These are phyloP conservation scores for Phytophthora melonis DNA, from an alignment of 352 stramenopile species.

Conservation along the genomic window DNA sequence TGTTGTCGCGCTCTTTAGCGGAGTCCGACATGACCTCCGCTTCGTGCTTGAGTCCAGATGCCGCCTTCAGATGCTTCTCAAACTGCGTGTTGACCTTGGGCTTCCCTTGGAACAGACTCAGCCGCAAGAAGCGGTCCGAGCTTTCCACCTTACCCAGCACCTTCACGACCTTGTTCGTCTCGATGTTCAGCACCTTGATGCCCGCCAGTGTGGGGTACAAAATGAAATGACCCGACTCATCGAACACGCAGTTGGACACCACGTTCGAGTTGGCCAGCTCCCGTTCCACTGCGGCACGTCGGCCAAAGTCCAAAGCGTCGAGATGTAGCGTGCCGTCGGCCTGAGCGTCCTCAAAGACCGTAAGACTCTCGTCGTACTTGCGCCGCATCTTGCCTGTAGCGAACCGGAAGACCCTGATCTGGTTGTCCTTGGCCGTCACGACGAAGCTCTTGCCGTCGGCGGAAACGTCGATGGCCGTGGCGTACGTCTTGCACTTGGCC, in stretches of 20 bases:
- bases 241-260: slow-evolving; percentile 93
- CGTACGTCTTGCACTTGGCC: slow-evolving; percentile 92
- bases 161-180: slow-evolving; percentile 93
- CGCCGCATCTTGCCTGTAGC: slow-evolving; percentile 87
- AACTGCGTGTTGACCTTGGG: slow-evolving; percentile 97
- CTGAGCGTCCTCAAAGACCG: slow-evolving; percentile 91
- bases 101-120: slow-evolving; percentile 95
- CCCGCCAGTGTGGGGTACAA: slow-evolving; percentile 96
- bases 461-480: slow-evolving; percentile 82
- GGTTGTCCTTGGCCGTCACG: slow-evolving; percentile 86
- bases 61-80: slow-evolving; percentile 75
- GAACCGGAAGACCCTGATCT: slow-evolving; percentile 93
- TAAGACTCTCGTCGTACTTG: slow-evolving; percentile 91
- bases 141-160: slow-evolving; percentile 97
- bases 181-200: slow-evolving; percentile 97
- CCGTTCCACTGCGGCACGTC: slow-evolving; percentile 86
- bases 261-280: slow-evolving; percentile 66
- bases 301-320: slow-evolving; percentile 90
- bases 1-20: slow-evolving; percentile 44
- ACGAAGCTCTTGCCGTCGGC: slow-evolving; percentile 82
- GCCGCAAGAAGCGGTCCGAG: slow-evolving; percentile 94
- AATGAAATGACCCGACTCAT: slow-evolving; percentile 96
- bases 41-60: slow-evolving; percentile 62
- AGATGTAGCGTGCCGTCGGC: slow-evolving; percentile 78
- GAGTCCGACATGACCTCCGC: slow-evolving; percentile 70